Evolutionary conservation across 2,329 filamentous ascomycete genomes (phyloP), one percentile per base, ranked within the genome.

Genomic region (Colletotrichum tabaci): DNA sequence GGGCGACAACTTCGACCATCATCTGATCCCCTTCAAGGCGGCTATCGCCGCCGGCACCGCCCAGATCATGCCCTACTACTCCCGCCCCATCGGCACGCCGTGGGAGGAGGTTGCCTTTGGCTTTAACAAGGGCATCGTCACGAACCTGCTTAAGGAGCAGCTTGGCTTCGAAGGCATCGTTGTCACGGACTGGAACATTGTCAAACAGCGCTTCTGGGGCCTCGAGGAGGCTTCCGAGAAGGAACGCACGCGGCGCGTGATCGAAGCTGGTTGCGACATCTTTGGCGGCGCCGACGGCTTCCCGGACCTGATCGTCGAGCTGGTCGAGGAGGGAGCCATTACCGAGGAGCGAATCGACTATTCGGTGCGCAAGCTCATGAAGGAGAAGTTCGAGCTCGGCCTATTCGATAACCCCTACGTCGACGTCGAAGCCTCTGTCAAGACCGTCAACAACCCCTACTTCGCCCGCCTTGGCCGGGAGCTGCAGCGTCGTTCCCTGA

Each of bases 21-120:
- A 88, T 67, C 78, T 88, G 15, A 84, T 83, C n/a, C 85, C 86
- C 0, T 87, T 88, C 79, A 84, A 81, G 56, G 85, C 84, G 0
- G 85, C 86, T 12, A 86, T 87, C 47, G 83, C 81, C 2, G 85
- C 84, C 2, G 85, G 86, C 16, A 82, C 85, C 0, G 76, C 85
- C 2, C 86, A 87, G 71, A 87, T 88, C 65, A 87, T 88, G 86
- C 85, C 85, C 0, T 86, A 86, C 76, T 87, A 87, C 74, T 85
- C 84, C 0, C 80, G 84, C 1, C 86, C 86, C 0, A 82, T 87
- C 21, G 84, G 82, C 2, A 84, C 84, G 0, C 76, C 84, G 30
- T 86, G 82, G 62, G 84, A 86, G 74, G 76, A 84, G 15, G 84
- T 87, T 9, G 86, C 82, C 0, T 87, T 88, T 74, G 82, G 82